phyloP scores from a whole-genome alignment of 371 early-diverging fungal species.

The Syncephalis plumigaleata region DNA sequence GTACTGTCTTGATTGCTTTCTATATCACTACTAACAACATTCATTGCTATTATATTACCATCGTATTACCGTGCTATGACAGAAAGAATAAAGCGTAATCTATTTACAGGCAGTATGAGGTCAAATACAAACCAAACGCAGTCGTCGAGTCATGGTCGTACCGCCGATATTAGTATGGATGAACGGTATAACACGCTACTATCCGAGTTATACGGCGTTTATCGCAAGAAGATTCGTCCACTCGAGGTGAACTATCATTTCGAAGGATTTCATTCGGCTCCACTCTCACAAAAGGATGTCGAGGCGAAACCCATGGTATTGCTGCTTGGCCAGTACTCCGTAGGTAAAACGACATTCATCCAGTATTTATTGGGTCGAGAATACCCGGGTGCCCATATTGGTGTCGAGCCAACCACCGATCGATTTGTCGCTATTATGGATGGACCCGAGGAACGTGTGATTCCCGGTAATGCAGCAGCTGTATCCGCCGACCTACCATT shows the following conservation, averaged over 20 bases:
- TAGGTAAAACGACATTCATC: constrained; percentile 74
- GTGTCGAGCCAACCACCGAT: constrained; percentile 78
- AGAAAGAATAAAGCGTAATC: too few species aligned
- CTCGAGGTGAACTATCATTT: constrained; percentile 59
- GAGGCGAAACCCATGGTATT: constrained; percentile 73
- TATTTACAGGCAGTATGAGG: too few species aligned
- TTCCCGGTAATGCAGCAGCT: constrained; percentile 83
- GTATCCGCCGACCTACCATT: constrained; percentile 72
- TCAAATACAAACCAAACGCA: too few species aligned
- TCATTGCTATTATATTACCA: too few species aligned
- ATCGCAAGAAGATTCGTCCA: constrained; percentile 50
- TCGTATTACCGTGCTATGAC: too few species aligned
- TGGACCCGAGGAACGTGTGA: constrained; percentile 46
- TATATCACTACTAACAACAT: too few species aligned
- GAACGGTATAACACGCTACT: too few species aligned
- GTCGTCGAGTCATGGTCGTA: too few species aligned
- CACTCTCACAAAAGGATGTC: constrained; percentile 60
- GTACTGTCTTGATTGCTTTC: too few species aligned
- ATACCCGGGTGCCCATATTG: constrained; percentile 73
- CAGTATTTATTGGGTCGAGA: constrained; percentile 59
- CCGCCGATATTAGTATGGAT: too few species aligned
- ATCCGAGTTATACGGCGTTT: constrained; percentile 30
- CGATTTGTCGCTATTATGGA: constrained; percentile 71
- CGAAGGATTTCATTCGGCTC: constrained; percentile 61
- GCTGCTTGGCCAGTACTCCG: constrained; percentile 70